These are phyloP conservation scores for Neofusicoccum sp. DNA, from an alignment of 2,329 filamentous ascomycete genomes.

Conservation along the genomic window DNA sequence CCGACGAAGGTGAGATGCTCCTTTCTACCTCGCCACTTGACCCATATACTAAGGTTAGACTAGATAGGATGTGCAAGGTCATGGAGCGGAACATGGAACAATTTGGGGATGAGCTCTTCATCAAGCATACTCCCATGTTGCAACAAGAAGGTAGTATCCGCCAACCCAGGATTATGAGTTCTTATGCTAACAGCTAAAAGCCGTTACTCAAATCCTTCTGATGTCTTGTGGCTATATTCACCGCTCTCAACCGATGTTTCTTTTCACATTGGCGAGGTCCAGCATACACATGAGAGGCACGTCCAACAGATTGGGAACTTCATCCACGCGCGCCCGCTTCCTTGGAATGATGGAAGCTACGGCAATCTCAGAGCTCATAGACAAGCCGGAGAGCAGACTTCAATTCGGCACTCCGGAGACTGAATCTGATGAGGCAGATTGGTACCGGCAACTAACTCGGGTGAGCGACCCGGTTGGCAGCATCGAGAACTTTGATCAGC, in stretches of 20 bases:
- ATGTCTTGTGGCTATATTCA: slow-evolving; percentile 75
- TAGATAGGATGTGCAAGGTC: slow-evolving; percentile 31
- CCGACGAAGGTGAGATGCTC: slow-evolving; percentile 16
- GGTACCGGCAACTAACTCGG: slow-evolving; percentile 68
- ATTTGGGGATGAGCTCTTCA: slow-evolving; percentile 84
- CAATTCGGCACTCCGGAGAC: slow-evolving; percentile 83
- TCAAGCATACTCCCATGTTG: slow-evolving; percentile 77
- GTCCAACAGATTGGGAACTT: slow-evolving; percentile 78
- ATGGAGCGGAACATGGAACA: slow-evolving; percentile 68
- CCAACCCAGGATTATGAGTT: slow-evolving; percentile 21
- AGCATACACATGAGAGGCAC: slow-evolving; percentile 72
- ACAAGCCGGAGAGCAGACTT: slow-evolving; percentile 67
- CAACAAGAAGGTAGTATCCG: slow-evolving; percentile 73
- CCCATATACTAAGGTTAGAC: background rate
- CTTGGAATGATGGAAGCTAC: slow-evolving; percentile 88
- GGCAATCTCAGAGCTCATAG: slow-evolving; percentile 63
- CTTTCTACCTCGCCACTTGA: background rate
- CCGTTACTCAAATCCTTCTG: slow-evolving; percentile 75
- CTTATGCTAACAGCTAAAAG: slow-evolving; percentile 44
- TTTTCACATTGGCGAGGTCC: slow-evolving; percentile 69
- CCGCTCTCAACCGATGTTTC: slow-evolving; percentile 61
- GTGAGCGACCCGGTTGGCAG: slow-evolving; percentile 62
- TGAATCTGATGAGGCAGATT: slow-evolving; percentile 67
- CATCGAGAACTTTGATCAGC: slow-evolving; percentile 1
- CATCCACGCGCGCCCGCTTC: slow-evolving; percentile 72